Percentiles rank a stretch among this genome's conserved stretches.
Conservation (phyloP, 768 basidiomycete species). For the Rubroboletus satanas region DNA sequence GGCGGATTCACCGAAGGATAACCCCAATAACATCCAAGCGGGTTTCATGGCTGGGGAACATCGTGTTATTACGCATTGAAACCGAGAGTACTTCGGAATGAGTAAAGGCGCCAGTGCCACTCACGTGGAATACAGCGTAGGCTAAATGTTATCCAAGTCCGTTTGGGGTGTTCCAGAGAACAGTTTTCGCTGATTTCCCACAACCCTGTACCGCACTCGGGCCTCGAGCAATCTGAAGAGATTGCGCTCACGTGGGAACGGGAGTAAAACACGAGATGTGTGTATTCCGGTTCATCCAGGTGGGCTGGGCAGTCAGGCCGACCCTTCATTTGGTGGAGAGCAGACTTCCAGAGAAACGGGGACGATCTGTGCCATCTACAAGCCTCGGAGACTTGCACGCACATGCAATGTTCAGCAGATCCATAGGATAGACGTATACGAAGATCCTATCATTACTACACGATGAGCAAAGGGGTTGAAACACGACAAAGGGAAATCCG, state of each 20-base stretch:
- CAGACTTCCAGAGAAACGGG: slow-evolving; percentile 24
- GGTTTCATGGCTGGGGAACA: background rate
- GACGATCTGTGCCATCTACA: slow-evolving; percentile 35
- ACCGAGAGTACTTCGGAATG: slow-evolving; percentile 1
- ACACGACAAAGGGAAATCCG: background rate
- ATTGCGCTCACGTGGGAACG: slow-evolving; percentile 23
- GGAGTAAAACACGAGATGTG: slow-evolving; percentile 36
- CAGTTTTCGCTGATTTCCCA: slow-evolving; percentile 1
- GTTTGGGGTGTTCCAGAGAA: slow-evolving; percentile 10
- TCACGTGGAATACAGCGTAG: slow-evolving; percentile 8
- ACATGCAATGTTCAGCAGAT: slow-evolving; percentile 35
- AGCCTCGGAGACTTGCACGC: slow-evolving; percentile 38
- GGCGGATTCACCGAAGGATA: background rate
- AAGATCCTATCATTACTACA: slow-evolving; percentile 35
- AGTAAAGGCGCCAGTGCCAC: background rate
- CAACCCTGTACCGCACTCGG: slow-evolving; percentile 7
- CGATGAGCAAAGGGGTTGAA: background rate
- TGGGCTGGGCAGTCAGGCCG: slow-evolving; percentile 44
- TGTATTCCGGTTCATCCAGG: slow-evolving; percentile 43
- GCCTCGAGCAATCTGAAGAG: background rate
- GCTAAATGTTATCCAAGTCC: slow-evolving; percentile 3
- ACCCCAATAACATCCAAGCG: background rate
- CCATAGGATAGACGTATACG: slow-evolving; percentile 36
- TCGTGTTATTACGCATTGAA: background rate
- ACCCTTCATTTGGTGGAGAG: slow-evolving; percentile 33